Conservation (phyloP, 495 filamentous ascomycete genomes). For the Penicillium longicatenatum region DNA sequence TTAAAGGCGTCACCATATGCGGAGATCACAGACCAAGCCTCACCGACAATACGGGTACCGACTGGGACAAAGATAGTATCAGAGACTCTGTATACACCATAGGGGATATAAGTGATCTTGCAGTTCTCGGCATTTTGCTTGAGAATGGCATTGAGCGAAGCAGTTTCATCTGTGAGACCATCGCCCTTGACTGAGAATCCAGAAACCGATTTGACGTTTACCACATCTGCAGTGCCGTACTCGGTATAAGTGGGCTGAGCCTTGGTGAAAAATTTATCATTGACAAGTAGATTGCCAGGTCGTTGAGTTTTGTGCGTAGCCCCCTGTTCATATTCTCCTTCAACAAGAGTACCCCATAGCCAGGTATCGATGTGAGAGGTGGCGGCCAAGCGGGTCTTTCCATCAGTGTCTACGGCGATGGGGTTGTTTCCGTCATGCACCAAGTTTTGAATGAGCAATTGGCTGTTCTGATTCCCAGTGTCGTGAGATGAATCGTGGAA, state of each 20-base stretch:
- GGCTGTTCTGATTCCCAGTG: slow-evolving; percentile 34
- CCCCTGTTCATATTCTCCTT: slow-evolving; percentile 33
- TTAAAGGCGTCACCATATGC: slow-evolving; percentile 54
- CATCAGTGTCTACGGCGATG: slow-evolving; percentile 35
- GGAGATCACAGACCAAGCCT: slow-evolving; percentile 54
- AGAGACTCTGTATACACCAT: slow-evolving; percentile 61
- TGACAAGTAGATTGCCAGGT: slow-evolving; percentile 21
- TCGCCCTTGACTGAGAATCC: slow-evolving; percentile 41
- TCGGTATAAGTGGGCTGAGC: slow-evolving; percentile 55
- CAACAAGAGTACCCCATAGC: slow-evolving; percentile 42
- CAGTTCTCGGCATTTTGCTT: slow-evolving; percentile 45
- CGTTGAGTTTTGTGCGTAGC: slow-evolving; percentile 23
- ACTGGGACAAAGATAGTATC: slow-evolving; percentile 58
- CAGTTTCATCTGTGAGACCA: slow-evolving; percentile 46
- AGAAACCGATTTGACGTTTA: slow-evolving; percentile 52
- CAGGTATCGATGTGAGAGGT: slow-evolving; percentile 45
- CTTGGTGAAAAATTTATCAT: slow-evolving; percentile 34
- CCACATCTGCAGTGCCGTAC: slow-evolving; percentile 37
- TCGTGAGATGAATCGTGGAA: slow-evolving; percentile 47
- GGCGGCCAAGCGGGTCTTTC: slow-evolving; percentile 47
- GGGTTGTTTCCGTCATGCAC: slow-evolving; percentile 26
- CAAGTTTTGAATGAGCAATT: slow-evolving; percentile 41
- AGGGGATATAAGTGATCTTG: slow-evolving; percentile 62
- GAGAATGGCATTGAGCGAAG: slow-evolving; percentile 53
- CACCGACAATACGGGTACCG: slow-evolving; percentile 57